Conservation (phyloP, 2,329 filamentous ascomycete genomes). For the Fonsecaea pugnacius region DNA sequence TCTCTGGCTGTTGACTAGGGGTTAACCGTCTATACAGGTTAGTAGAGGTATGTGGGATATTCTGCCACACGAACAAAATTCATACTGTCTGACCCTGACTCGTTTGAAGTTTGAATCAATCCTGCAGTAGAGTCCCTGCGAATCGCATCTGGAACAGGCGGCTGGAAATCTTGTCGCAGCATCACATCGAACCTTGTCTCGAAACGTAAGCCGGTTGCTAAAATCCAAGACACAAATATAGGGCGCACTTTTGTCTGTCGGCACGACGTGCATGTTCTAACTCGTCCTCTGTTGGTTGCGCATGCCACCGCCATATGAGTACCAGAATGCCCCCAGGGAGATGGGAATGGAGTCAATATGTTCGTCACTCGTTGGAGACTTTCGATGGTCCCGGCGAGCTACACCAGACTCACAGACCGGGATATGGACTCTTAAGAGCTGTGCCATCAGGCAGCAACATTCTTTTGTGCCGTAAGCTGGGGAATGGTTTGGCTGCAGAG, state of each 20-base stretch:
- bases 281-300: slow-evolving; percentile 7
- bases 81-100: slow-evolving; percentile 21
- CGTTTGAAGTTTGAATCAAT: slow-evolving; percentile 25
- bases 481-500: too few species aligned
- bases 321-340: not conserved
- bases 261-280: slow-evolving; percentile 22
- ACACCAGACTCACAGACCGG: too few species aligned
- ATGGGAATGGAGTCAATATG: too few species aligned
- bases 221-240: not conserved
- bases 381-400: too few species aligned
- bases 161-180: slow-evolving; percentile 19
- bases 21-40: not conserved
- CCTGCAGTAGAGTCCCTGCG: slow-evolving; percentile 15
- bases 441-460: too few species aligned
- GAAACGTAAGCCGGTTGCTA: not conserved
- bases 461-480: too few species aligned
- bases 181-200: slow-evolving; percentile 22
- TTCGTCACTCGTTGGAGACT: too few species aligned
- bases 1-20: slow-evolving; percentile 14
- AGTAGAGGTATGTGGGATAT: not conserved
- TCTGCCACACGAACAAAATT: not conserved
- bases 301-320: slow-evolving; percentile 2
- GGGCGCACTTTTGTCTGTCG: slow-evolving; percentile 18
- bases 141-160: slow-evolving; percentile 19
- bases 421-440: too few species aligned